Conservation (phyloP, 2,329 filamentous ascomycete species). For the Colletotrichum salicis region DNA sequence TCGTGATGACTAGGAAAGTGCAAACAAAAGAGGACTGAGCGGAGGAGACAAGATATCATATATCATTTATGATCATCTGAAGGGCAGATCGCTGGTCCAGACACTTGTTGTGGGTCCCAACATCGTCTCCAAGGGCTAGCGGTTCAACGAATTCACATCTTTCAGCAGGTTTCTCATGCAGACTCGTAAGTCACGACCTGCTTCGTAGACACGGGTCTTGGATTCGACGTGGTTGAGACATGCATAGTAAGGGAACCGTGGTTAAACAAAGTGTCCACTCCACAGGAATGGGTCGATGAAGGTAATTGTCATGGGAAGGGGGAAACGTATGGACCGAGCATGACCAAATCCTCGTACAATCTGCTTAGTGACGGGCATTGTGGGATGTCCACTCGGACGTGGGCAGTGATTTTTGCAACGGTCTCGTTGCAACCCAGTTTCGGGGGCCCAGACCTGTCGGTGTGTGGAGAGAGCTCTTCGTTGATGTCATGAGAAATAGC, state of each 20-base stretch:
- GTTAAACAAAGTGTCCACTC: slow-evolving; percentile 11
- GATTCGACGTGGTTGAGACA: slow-evolving; percentile 26
- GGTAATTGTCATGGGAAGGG: slow-evolving; percentile 19
- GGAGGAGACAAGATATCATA: slow-evolving; percentile 30
- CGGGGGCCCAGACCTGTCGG: background rate
- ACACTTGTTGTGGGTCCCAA: slow-evolving; percentile 19
- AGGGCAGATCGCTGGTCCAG: slow-evolving; percentile 22
- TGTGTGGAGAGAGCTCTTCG: background rate
- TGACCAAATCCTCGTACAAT: background rate
- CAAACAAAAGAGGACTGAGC: slow-evolving; percentile 31
- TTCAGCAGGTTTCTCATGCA: slow-evolving; percentile 21
- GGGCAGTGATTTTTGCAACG: background rate
- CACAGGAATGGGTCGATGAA: slow-evolving; percentile 29
- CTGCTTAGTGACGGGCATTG: slow-evolving; percentile 2
- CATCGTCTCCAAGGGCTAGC: slow-evolving; percentile 27
- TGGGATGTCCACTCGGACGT: background rate
- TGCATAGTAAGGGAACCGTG: slow-evolving; percentile 25
- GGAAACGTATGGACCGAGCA: slow-evolving; percentile 22
- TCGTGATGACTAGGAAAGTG: slow-evolving; percentile 11
- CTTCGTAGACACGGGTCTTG: slow-evolving; percentile 14
- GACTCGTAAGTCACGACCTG: slow-evolving; percentile 22
- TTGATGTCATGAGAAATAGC: background rate
- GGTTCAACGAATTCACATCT: slow-evolving; percentile 4
- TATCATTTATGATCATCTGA: slow-evolving; percentile 32
- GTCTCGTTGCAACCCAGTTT: background rate